These are phyloP conservation scores for Pilobolus umbonatus DNA, from an alignment of 192 early-diverging fungal species.

Conservation along the genomic window DNA sequence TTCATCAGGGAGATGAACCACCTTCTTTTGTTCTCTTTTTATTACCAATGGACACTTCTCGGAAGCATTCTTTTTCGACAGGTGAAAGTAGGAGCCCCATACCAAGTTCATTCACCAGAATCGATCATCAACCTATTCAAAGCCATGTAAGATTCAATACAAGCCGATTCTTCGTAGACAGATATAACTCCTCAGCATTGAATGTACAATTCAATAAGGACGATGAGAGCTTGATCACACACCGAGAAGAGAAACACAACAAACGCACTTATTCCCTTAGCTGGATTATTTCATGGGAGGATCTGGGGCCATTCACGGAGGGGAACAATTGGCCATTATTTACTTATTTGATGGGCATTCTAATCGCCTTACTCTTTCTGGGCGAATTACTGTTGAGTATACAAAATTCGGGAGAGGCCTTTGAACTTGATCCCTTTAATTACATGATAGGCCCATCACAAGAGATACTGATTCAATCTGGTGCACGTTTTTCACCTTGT, in stretches of 20 bases:
- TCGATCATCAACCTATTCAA: background rate
- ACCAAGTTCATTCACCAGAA: no score
- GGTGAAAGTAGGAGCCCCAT: no score
- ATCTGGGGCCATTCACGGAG: background rate
- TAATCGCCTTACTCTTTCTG: background rate
- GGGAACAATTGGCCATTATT: background rate
- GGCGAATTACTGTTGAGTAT: slow-evolving; percentile 2
- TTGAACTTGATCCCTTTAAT: slow-evolving; percentile 10
- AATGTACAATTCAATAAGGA: background rate
- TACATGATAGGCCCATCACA: slow-evolving; percentile 7
- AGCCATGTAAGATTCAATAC: slow-evolving; percentile 4
- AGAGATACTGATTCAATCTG: slow-evolving; percentile 24
- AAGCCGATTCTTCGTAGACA: background rate
- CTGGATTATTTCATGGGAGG: background rate
- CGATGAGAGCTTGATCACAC: background rate
- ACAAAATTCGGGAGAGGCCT: slow-evolving; percentile 5
- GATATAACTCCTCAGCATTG: background rate
- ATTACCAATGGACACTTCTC: no score
- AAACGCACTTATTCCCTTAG: background rate
- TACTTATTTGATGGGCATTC: background rate
- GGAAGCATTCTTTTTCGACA: no score
- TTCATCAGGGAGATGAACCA: no score
- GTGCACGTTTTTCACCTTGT: slow-evolving; percentile 82
- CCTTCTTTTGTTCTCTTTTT: no score
- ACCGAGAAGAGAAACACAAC: background rate